These are phyloP conservation scores for Mucor sp. DNA, from an alignment of 371 early-diverging fungal genomes.

Conservation along the genomic window DNA sequence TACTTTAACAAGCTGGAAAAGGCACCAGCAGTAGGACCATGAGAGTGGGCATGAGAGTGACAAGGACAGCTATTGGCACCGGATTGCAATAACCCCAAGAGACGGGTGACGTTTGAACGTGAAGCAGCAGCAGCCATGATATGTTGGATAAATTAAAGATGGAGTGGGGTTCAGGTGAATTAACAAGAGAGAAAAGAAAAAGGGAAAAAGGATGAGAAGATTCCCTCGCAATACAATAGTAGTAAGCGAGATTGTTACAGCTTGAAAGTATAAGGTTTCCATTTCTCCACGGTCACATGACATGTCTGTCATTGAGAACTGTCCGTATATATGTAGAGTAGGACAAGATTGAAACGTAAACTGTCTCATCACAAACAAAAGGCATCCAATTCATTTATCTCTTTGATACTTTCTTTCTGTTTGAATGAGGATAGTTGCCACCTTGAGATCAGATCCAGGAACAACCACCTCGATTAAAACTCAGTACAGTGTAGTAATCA, in stretches of 20 bases:
- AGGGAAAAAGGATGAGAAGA: slow-evolving; percentile 1
- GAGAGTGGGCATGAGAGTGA: slow-evolving; percentile 53
- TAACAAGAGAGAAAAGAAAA: slow-evolving; percentile 10
- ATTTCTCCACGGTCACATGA: slow-evolving; percentile 32
- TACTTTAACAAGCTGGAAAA: slow-evolving; percentile 46
- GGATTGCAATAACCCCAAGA: slow-evolving; percentile 46
- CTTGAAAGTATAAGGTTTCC: background rate
- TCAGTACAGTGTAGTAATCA: background rate
- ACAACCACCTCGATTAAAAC: background rate
- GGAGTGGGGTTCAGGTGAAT: slow-evolving; percentile 3
- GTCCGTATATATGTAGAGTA: background rate
- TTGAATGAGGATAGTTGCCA: background rate
- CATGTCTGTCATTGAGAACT: slow-evolving; percentile 11
- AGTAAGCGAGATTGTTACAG: background rate
- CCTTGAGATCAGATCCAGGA: background rate
- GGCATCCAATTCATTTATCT: background rate
- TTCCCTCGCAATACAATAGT: background rate
- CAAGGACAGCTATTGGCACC: slow-evolving; percentile 56
- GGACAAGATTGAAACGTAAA: background rate
- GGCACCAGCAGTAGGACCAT: slow-evolving; percentile 30
- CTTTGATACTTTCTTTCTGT: background rate
- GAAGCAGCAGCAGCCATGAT: slow-evolving; percentile 52
- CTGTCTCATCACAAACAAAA: background rate
- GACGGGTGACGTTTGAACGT: slow-evolving; percentile 51
- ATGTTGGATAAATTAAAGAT: background rate